A percentile compares a stretch with the other conserved stretches of the same genome.
phyloP scores from a whole-genome alignment of 257 asterid species.

The Penstemon newberryi region DNA sequence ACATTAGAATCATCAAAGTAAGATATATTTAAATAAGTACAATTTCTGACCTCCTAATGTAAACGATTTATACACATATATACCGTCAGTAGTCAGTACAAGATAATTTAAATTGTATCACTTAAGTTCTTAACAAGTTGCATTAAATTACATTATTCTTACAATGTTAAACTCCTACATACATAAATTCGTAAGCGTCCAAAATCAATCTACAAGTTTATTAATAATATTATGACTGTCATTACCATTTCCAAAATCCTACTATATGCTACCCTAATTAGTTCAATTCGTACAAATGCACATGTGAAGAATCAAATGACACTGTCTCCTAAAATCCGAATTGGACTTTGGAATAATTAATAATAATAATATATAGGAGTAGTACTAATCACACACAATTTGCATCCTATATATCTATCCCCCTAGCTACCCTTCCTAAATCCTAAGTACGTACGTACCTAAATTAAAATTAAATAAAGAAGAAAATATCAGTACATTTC shows the following conservation, averaged over 20 bases:
- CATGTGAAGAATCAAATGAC: slow-evolving; percentile 38
- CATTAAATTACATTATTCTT: neutral
- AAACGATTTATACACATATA: no score
- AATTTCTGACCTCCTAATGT: no score
- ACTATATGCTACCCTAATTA: slow-evolving; percentile 18
- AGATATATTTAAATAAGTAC: no score
- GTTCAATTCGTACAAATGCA: slow-evolving; percentile 32
- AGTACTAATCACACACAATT: slow-evolving; percentile 22
- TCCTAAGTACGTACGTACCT: neutral
- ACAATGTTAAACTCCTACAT: neutral
- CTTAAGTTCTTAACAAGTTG: neutral
- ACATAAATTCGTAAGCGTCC: neutral
- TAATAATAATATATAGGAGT: neutral
- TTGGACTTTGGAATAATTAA: slow-evolving; percentile 22
- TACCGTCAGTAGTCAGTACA: no score
- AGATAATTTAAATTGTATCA: no score
- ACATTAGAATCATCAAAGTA: no score
- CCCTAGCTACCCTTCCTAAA: neutral
- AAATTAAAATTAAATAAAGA: neutral
- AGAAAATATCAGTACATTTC: slow-evolving; percentile 24
- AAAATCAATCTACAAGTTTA: slow-evolving; percentile 3
- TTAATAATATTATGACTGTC: slow-evolving; percentile 10
- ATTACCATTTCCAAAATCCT: slow-evolving; percentile 24
- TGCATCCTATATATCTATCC: slow-evolving; percentile 16
- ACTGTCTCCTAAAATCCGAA: slow-evolving; percentile 26